Percentiles rank a stretch among this genome's conserved stretches.
Evolutionary conservation across 225 moss, liverwort and hornwort species (phyloP).

Genomic region (Bryum argenteum): DNA sequence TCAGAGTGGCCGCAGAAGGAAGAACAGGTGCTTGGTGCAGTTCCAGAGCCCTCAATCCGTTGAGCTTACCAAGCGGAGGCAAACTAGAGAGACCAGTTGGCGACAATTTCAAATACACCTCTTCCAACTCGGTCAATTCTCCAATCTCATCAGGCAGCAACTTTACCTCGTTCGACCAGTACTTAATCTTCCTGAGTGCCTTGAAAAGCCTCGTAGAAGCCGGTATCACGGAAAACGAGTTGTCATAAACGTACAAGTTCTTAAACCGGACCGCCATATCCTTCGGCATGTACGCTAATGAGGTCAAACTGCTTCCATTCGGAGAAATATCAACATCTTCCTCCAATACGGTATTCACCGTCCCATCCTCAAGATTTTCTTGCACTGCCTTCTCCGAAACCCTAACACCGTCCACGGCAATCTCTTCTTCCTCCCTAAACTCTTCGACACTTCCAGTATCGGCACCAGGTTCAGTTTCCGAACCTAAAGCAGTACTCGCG

Average conservation of each 20-base stretch:
- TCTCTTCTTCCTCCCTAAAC: constrained; percentile 26
- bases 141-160: constrained; percentile 75
- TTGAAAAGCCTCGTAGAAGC: constrained; percentile 62
- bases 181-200: constrained; percentile 76
- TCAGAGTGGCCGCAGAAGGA: constrained; percentile 85
- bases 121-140: constrained; percentile 77
- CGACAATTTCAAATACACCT: constrained; percentile 74
- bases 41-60: constrained; percentile 80
- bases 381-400: constrained; percentile 36
- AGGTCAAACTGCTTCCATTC: constrained; percentile 71
- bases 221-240: constrained; percentile 81
- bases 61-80: constrained; percentile 80
- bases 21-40: constrained; percentile 87
- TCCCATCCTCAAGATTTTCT: constrained; percentile 27
- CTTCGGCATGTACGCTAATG: constrained; percentile 55
- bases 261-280: constrained; percentile 68
- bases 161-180: constrained; percentile 88
- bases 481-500: constrained; percentile 11
- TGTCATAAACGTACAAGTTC: constrained; percentile 90
- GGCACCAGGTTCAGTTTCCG: constrained; percentile 24
- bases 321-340: constrained; percentile 85
- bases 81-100: constrained; percentile 71
- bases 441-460: constrained; percentile 25
- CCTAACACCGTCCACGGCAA: constrained; percentile 44
- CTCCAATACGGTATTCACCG: constrained; percentile 26